A percentile compares a stretch with the other conserved stretches of the same genome.
phyloP scores from a whole-genome alignment of 768 basidiomycete species.

The Brasilioporus rufonigricans region DNA sequence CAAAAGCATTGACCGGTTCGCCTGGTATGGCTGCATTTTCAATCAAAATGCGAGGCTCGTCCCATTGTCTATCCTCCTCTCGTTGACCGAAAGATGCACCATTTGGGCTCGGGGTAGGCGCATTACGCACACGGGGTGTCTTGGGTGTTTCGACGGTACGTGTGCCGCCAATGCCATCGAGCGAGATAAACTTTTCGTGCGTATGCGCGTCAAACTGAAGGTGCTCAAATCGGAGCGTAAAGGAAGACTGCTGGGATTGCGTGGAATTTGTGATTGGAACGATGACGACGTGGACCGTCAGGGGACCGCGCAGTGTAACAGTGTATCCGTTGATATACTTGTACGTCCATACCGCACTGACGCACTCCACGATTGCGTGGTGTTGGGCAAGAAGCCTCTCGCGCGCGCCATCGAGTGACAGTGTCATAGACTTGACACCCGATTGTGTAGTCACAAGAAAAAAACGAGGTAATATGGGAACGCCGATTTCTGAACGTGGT shows the following conservation, averaged over 20 bases:
- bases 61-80: constrained; percentile 62
- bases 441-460: constrained; percentile 83
- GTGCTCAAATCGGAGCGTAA: constrained; percentile 63
- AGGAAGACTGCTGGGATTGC: constrained; percentile 22
- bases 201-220: constrained; percentile 70
- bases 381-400: constrained; percentile 56
- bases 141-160: constrained; percentile 44
- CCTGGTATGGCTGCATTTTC: constrained; percentile 67
- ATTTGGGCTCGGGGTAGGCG: constrained; percentile 35
- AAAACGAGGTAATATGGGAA: constrained; percentile 78
- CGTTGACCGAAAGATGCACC: constrained; percentile 24
- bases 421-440: constrained; percentile 78
- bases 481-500: constrained; percentile 62
- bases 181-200: constrained; percentile 73
- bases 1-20: constrained; percentile 85
- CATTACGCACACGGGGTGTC: constrained; percentile 34
- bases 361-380: constrained; percentile 62
- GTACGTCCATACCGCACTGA: constrained; percentile 77
- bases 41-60: constrained; percentile 61
- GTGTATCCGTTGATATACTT: constrained; percentile 77
- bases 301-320: constrained; percentile 71
- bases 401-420: constrained; percentile 75
- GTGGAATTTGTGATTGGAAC: constrained; percentile 23
- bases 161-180: constrained; percentile 57
- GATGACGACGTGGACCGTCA: constrained; percentile 59